Conservation (phyloP, 257 asterid species). For the Linaria vulgaris region DNA sequence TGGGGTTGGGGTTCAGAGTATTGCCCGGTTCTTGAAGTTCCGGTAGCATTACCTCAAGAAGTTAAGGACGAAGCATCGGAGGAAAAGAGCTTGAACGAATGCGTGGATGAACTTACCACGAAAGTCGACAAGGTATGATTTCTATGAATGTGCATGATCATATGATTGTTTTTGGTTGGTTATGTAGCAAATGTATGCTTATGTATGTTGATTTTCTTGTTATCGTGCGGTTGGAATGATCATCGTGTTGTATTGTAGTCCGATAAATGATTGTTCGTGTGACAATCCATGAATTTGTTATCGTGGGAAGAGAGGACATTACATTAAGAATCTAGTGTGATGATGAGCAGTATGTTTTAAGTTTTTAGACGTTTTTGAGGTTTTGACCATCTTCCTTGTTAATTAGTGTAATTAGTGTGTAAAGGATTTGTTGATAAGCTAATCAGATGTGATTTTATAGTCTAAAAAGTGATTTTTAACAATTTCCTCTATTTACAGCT, state of each 20-base stretch:
- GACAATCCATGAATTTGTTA: no score
- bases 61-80: conserved; percentile 15
- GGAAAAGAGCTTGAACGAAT: conserved; percentile 41
- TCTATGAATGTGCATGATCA: not conserved
- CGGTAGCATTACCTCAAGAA: conserved; percentile 23
- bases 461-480: not conserved
- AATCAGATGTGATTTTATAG: no score
- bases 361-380: not conserved
- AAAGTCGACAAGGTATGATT: conserved; percentile 52
- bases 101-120: conserved; percentile 41
- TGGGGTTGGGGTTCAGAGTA: no score
- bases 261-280: no score
- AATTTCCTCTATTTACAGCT: conserved; percentile 42
- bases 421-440: not conserved
- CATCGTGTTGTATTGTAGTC: no score
- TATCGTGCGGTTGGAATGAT: no score
- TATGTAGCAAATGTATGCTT: no score
- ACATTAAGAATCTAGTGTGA: no score
- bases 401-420: not conserved
- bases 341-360: not conserved
- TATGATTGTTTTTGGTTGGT: no score
- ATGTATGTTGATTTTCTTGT: no score
- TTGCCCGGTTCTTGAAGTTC: conserved; percentile 14
- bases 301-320: not conserved
- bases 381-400: not conserved